Base-by-base conservation (phyloP, 1,139 yeast species). In the Wickerhamomyces sp. region DNA sequence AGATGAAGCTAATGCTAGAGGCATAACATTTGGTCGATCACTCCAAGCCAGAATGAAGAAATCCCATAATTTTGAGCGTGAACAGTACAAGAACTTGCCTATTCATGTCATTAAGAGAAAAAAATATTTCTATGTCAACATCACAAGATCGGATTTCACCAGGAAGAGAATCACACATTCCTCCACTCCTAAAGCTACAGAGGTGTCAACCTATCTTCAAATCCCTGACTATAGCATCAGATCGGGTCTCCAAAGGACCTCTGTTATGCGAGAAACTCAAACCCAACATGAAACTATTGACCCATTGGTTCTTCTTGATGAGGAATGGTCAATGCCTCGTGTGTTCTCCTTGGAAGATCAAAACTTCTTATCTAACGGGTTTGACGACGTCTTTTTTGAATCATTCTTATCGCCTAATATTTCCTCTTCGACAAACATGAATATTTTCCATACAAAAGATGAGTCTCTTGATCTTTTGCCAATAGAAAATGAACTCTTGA, bases 1-100 rank as follows among this genome's bases (percentile, higher is more conserved):
- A 37, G 68, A 64, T 31, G 69, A 65, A 17, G 68, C 67, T 8
- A 27, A 47, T 3, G 48, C 54, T 21, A 48, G 52, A 37, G 70
- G 70, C 0, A 56, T 63, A 8, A 50, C 67, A 1, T 65, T 66
- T 48, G 71, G 71, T 1, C 46, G 71, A 25, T 63, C 70, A 0
- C 47, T 51, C 29, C 43, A 40, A 41, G 56, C 51, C 31, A 45
- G 47, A 40, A 44, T 33, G 40, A 31, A 38, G 47, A 32, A 37
- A 25, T 35, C 41, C 7, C 38, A 38, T 27, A 32, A n/a, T n/a
- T n/a, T n/a, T n/a, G n/a, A n/a, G n/a, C n/a, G 34, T 10, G 31
- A 42, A 17, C 48, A 40, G 30, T 26, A 43, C 19, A 43, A 48
- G 12, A 37, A 37, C 13, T 40, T 33, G 20, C 31, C 31, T 17